Evolutionary conservation across 495 filamentous ascomycete genomes (phyloP).

Genomic region (Chlorociboria aeruginascens): DNA sequence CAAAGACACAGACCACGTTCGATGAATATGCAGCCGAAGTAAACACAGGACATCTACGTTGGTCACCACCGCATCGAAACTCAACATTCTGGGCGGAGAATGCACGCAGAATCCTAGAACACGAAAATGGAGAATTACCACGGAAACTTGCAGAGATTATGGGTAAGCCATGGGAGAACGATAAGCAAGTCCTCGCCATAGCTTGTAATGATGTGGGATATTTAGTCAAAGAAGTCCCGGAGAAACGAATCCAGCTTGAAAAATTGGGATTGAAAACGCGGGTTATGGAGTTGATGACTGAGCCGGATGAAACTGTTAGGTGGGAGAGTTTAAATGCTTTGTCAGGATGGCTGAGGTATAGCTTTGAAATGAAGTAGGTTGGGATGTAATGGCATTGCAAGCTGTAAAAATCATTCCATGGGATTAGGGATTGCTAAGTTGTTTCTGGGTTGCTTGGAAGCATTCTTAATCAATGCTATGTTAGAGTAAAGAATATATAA

Average conservation of each 20-base stretch:
- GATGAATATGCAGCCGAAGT: constrained; percentile 91
- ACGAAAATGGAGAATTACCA: constrained; percentile 64
- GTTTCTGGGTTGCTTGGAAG: not conserved
- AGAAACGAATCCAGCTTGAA: constrained; percentile 72
- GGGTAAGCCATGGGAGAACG: constrained; percentile 74
- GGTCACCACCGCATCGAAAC: constrained; percentile 91
- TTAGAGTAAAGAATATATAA: constrained; percentile 14
- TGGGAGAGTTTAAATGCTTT: constrained; percentile 94
- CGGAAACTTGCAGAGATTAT: constrained; percentile 83
- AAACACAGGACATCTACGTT: constrained; percentile 77
- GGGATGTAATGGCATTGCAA: not conserved
- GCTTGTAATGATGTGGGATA: constrained; percentile 89
- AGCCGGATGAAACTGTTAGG: constrained; percentile 77
- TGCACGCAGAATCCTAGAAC: constrained; percentile 81
- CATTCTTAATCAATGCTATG: constrained; percentile 6
- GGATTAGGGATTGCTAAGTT: not conserved
- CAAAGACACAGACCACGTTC: constrained; percentile 92
- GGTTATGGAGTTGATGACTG: constrained; percentile 93
- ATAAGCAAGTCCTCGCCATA: constrained; percentile 92
- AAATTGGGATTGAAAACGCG: constrained; percentile 80
- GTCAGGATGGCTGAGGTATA: constrained; percentile 88
- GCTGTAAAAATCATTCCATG: constrained; percentile 11
- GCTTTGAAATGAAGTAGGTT: constrained; percentile 49
- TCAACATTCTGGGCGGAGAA: constrained; percentile 90
- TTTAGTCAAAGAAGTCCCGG: constrained; percentile 82